A percentile compares a stretch with the other conserved stretches of the same genome.
Conservation (phyloP, 352 stramenopile species). For the Pythium sukuiense region DNA sequence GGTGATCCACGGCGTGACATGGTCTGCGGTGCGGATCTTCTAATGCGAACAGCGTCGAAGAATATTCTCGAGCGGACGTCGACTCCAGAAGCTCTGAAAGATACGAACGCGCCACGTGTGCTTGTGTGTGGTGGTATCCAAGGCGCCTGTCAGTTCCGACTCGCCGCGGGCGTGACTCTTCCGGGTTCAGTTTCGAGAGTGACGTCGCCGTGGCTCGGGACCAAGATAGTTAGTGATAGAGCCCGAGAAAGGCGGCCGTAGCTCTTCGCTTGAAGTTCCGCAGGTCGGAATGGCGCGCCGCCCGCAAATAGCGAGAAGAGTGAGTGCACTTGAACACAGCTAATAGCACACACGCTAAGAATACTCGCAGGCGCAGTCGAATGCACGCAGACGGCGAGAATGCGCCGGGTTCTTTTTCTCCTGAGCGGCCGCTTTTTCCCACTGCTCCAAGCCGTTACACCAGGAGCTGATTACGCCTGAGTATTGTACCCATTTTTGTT, state of each 20-base stretch:
- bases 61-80: no score
- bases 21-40: background rate
- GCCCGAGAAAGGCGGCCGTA: background rate
- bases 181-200: background rate
- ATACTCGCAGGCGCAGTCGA: no score
- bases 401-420: conserved; percentile 7
- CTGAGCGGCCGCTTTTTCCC: background rate
- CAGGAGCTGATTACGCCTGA: background rate
- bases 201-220: background rate
- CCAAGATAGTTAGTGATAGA: no score
- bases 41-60: background rate
- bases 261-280: background rate
- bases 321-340: no score
- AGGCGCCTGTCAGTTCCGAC: background rate
- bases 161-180: background rate
- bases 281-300: background rate
- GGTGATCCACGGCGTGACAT: background rate
- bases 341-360: no score
- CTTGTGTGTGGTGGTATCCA: no score
- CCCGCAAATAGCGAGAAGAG: background rate
- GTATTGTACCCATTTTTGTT: background rate
- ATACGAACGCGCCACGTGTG: background rate
- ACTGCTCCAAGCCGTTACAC: background rate
- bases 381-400: background rate
- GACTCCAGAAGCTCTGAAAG: background rate